Base-by-base conservation (phyloP, 805 yeast species). In the Pichia scutulata region DNA sequence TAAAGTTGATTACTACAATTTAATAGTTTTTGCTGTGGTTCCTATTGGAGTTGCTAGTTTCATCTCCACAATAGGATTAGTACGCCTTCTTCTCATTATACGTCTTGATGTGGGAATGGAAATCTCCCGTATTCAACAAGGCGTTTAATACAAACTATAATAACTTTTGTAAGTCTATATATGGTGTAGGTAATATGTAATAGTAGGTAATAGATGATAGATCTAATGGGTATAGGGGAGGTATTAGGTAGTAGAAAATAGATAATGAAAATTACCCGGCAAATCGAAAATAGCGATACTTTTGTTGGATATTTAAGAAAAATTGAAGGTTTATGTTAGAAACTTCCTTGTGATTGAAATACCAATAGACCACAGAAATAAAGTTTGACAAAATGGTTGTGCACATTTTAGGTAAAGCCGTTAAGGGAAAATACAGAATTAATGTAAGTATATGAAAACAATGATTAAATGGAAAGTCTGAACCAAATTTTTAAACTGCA, bases 21-120 rank as follows among this genome's bases (percentile, higher is more conserved):
- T 93, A 46, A 89, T 86, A 0, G 97, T 92, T 2, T 92, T 88
- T 70, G 97, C 98, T 2, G 99, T 92, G 40, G 97, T 92, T n/a
- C 99, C 99, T 0, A 89, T 92, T 18, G 98, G 99, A 0, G 61
- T 92, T 52, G 97, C 98, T 5, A 87, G 97, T 58, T 92, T 93
- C 60, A 68, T 90, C 23, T 89, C 98, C 3, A 88, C 90, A 96
- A 72, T 89, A 37, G 93, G 90, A 0, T 69, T 92, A 39, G 69
- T 92, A 18, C 70, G 98, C 53, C 79, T 86, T 45, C 69, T 89
- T 46, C 72, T 89, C 56, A 86, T 89, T 24, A 72, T 89, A 47
- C 75, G 96, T 51, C 65, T 88, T 47, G 95, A 85, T 53, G 64
- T 76, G 8, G 78, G 57, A 23, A 52, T 58, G 48, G 57, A 57